Conservation (phyloP, 225 moss, liverwort and hornwort species). For the Antitrichia curtipendula region DNA sequence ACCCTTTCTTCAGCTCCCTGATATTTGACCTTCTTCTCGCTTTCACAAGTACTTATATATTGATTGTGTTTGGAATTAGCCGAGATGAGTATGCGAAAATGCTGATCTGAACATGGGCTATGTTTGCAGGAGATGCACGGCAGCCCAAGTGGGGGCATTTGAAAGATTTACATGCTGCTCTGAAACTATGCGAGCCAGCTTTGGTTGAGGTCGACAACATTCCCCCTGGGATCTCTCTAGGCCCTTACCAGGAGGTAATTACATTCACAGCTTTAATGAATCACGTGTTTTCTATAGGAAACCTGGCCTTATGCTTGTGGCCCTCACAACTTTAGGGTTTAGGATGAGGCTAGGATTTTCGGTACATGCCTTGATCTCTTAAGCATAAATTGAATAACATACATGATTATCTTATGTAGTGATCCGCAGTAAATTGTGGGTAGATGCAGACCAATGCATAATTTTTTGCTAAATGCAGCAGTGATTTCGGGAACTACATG, state of each 20-base stretch:
- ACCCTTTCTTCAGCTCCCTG: background rate
- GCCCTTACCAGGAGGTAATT: conserved; percentile 50
- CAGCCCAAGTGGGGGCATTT: conserved; percentile 87
- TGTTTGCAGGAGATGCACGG: conserved; percentile 41
- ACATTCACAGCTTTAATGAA: background rate
- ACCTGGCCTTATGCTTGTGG: background rate
- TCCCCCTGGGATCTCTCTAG: conserved; percentile 21
- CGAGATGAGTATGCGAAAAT: background rate
- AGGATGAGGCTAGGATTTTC: background rate
- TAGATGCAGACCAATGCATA: background rate
- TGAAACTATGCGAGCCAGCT: conserved; percentile 68
- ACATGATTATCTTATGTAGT: background rate
- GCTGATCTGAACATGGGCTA: background rate
- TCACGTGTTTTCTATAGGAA: background rate
- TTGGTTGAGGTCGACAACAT: conserved; percentile 47
- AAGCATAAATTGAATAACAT: background rate
- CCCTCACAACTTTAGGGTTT: background rate
- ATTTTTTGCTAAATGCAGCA: background rate
- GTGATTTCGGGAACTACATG: background rate
- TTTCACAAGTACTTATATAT: no score
- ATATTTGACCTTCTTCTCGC: background rate
- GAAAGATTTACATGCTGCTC: conserved; percentile 64
- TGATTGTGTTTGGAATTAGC: background rate
- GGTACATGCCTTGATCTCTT: background rate
- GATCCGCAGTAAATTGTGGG: background rate